Evolutionary conservation across 805 yeast genomes (phyloP).

Genomic region (Candida qinlingensis): DNA sequence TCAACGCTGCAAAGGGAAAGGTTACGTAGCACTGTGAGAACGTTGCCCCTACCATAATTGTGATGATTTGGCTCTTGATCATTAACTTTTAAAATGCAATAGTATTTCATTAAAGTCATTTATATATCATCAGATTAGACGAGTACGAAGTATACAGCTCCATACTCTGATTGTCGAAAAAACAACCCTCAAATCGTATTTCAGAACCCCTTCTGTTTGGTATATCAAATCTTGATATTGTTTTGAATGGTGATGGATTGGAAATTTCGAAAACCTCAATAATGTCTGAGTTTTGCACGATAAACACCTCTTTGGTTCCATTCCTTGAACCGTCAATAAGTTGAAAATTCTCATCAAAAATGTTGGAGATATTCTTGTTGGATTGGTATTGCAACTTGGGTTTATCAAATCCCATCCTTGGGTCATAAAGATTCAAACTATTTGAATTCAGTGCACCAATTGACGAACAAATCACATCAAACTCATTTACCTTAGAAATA

Average conservation of each 20-base stretch:
- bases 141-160: constrained; percentile 1
- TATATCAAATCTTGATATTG: constrained; percentile 3
- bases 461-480: constrained; percentile 6
- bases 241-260: constrained; percentile 7
- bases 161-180: neutral
- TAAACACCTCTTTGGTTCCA: constrained; percentile 1
- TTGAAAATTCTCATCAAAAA: constrained; percentile 8
- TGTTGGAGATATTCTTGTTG: constrained; percentile 5
- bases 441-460: constrained; percentile 6
- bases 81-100: too few relatives aligned
- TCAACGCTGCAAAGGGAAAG: too few relatives aligned
- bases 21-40: too few relatives aligned
- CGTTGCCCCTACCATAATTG: too few relatives aligned
- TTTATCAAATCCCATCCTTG: constrained; percentile 8
- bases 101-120: neutral
- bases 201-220: neutral
- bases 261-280: constrained; percentile 9
- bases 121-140: neutral
- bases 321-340: neutral
- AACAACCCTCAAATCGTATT: neutral
- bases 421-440: constrained; percentile 8
- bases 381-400: constrained; percentile 1
- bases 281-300: constrained; percentile 6
- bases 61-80: too few relatives aligned
- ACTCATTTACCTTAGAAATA: constrained; percentile 1